Evolutionary conservation across 371 early-diverging fungal genomes (phyloP).

Genomic region (Mortierella sp.): DNA sequence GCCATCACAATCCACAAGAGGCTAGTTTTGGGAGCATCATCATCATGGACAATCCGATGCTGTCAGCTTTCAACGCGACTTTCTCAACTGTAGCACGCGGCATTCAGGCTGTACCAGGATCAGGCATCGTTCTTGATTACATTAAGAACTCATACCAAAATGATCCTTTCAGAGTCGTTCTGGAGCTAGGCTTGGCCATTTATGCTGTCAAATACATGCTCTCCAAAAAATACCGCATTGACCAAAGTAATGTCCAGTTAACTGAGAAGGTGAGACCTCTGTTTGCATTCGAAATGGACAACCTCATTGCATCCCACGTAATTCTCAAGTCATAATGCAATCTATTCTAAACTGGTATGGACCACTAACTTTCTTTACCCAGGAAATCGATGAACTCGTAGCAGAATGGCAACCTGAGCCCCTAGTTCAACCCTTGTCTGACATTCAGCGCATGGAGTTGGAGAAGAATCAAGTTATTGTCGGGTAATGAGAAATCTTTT

Average conservation of each 20-base stretch:
- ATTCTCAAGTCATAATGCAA: not conserved
- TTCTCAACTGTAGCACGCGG: constrained; percentile 17
- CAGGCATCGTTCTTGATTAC: constrained; percentile 81
- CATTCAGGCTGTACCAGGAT: constrained; percentile 75
- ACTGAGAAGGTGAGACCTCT: constrained; percentile 79
- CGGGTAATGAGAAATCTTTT: constrained; percentile 62
- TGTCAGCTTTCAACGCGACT: constrained; percentile 30
- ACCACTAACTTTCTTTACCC: not conserved
- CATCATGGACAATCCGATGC: constrained; percentile 38
- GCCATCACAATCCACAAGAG: not conserved
- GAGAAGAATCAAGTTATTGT: constrained; percentile 84
- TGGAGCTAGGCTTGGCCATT: constrained; percentile 88
- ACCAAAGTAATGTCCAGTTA: constrained; percentile 82
- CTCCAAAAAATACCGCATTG: constrained; percentile 86
- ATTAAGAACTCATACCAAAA: constrained; percentile 94
- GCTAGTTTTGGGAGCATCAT: not conserved
- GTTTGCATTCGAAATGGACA: too few relatives aligned
- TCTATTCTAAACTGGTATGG: too few relatives aligned
- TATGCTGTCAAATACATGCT: constrained; percentile 93
- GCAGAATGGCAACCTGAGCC: constrained; percentile 98
- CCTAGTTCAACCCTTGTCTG: constrained; percentile 83
- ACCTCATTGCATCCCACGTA: too few relatives aligned
- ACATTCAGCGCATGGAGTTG: constrained; percentile 81
- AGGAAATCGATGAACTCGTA: constrained; percentile 95
- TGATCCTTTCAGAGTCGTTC: constrained; percentile 91